A percentile compares a stretch with the other conserved stretches of the same genome.
Evolutionary conservation across 169 alveolate genomes (phyloP).

Genomic region (Cardiosporidium cionae): DNA sequence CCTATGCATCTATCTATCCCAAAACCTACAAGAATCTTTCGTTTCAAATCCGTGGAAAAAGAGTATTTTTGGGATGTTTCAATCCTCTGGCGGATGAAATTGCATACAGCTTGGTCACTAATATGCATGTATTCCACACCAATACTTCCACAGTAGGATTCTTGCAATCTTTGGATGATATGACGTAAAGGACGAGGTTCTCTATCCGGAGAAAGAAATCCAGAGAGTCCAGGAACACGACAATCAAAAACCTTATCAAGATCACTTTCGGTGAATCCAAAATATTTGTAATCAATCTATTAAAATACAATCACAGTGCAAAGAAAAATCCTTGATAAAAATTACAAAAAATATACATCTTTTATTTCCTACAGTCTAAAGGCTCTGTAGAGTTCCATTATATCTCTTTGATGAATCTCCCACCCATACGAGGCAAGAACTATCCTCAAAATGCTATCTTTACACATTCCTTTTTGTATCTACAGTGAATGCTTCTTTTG

Average conservation of each 20-base stretch:
- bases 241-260: slow-evolving; percentile 21
- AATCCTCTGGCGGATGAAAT: slow-evolving; percentile 25
- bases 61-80: slow-evolving; percentile 15
- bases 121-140: slow-evolving; percentile 43
- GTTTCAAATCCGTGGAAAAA: slow-evolving; percentile 1
- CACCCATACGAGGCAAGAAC: no score
- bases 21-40: slow-evolving; percentile 23
- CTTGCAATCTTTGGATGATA: slow-evolving; percentile 17
- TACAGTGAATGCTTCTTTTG: no score
- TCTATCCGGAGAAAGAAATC: slow-evolving; percentile 23
- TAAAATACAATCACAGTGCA: no score
- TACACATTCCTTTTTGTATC: no score
- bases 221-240: slow-evolving; percentile 27
- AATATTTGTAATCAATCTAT: slow-evolving; percentile 6
- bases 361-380: no score
- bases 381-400: no score
- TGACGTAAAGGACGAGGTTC: slow-evolving; percentile 20
- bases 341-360: no score
- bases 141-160: slow-evolving; percentile 27
- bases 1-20: no score
- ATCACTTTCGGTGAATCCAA: slow-evolving; percentile 31
- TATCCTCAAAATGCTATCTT: no score
- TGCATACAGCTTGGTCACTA: slow-evolving; percentile 8
- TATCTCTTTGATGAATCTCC: no score
- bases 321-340: no score